These are phyloP conservation scores for Exophiala calicioides DNA, from an alignment of 2,329 filamentous ascomycete species.

Conservation along the genomic window DNA sequence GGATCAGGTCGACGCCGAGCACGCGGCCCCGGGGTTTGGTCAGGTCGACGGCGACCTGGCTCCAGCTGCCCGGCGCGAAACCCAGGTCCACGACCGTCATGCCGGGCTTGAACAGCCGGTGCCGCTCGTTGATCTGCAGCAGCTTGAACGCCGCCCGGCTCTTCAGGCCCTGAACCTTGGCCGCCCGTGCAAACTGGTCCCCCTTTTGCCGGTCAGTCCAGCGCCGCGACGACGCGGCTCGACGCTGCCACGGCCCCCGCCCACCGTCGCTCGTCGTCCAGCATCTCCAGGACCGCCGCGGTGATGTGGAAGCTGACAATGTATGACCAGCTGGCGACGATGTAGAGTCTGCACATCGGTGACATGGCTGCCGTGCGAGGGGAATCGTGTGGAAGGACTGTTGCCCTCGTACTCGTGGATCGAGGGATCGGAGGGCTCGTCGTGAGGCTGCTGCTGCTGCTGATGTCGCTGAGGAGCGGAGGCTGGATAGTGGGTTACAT, in stretches of 20 bases:
- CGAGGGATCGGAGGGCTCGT: neutral
- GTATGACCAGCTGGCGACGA: slow-evolving; percentile 31
- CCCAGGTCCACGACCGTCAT: slow-evolving; percentile 90
- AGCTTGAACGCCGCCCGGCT: slow-evolving; percentile 93
- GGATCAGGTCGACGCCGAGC: slow-evolving; percentile 91
- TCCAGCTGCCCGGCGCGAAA: slow-evolving; percentile 76
- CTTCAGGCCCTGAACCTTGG: slow-evolving; percentile 77
- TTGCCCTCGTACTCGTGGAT: neutral
- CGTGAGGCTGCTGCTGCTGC: neutral
- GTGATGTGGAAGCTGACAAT: slow-evolving; percentile 30
- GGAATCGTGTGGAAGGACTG: neutral
- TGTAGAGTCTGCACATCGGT: slow-evolving; percentile 28
- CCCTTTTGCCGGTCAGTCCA: slow-evolving; percentile 80
- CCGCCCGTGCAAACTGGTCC: slow-evolving; percentile 73
- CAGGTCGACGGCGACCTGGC: slow-evolving; percentile 74
- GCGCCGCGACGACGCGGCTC: slow-evolving; percentile 21
- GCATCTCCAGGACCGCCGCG: slow-evolving; percentile 19
- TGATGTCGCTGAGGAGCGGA: slow-evolving; percentile 9
- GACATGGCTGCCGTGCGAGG: slow-evolving; percentile 20
- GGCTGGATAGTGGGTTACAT: slow-evolving; percentile 21
- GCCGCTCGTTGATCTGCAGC: slow-evolving; percentile 81
- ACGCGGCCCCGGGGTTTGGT: slow-evolving; percentile 77
- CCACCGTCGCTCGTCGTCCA: slow-evolving; percentile 4
- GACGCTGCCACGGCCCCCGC: too few species aligned
- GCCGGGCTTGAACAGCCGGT: slow-evolving; percentile 73